Evolutionary conservation across 805 yeast genomes (phyloP).

Genomic region (Sungouiella blattae): DNA sequence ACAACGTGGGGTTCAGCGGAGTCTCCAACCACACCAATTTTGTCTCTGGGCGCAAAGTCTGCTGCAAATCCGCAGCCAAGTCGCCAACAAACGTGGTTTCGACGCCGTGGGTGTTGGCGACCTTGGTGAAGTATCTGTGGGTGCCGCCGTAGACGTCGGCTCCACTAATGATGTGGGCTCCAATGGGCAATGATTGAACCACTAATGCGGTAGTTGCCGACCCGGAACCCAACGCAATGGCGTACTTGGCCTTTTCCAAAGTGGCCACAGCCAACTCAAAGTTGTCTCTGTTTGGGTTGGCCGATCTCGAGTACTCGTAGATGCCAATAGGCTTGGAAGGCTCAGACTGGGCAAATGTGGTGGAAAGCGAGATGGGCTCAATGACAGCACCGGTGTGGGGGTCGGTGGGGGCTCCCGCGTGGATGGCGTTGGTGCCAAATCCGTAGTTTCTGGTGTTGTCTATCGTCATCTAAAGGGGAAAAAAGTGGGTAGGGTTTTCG

Average conservation of each 20-base stretch:
- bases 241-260: slow-evolving; percentile 71
- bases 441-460: slow-evolving; percentile 33
- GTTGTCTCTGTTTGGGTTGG: slow-evolving; percentile 82
- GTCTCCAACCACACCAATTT: slow-evolving; percentile 83
- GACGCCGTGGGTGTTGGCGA: slow-evolving; percentile 77
- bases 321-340: slow-evolving; percentile 76
- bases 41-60: slow-evolving; percentile 58
- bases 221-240: slow-evolving; percentile 80
- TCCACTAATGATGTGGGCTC: slow-evolving; percentile 71
- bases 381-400: slow-evolving; percentile 82
- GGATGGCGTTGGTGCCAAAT: slow-evolving; percentile 81
- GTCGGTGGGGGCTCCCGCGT: slow-evolving; percentile 73
- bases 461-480: slow-evolving; percentile 33
- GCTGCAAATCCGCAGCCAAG: slow-evolving; percentile 55
- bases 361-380: slow-evolving; percentile 76
- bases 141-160: slow-evolving; percentile 93
- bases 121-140: slow-evolving; percentile 84
- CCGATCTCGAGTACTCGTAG: slow-evolving; percentile 81
- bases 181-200: slow-evolving; percentile 67
- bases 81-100: slow-evolving; percentile 63
- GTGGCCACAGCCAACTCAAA: slow-evolving; percentile 78
- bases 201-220: slow-evolving; percentile 79
- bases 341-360: slow-evolving; percentile 78
- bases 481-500: too few relatives aligned
- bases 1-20: slow-evolving; percentile 84